Conservation (phyloP, 2,329 filamentous ascomycete species). For the Colletotrichum tabaci region DNA sequence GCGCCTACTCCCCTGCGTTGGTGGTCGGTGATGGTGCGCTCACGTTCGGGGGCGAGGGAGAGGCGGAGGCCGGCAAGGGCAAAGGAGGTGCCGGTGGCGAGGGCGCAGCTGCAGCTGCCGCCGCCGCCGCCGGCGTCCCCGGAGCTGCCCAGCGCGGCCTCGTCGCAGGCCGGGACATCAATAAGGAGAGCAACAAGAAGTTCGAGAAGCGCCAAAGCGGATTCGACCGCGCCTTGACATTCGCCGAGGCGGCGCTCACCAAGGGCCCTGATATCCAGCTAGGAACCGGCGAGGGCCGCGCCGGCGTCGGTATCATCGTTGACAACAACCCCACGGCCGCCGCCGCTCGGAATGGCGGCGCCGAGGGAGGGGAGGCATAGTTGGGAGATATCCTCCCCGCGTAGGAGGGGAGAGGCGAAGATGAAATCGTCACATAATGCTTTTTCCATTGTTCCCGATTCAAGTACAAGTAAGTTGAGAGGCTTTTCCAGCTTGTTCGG, state of each 20-base stretch:
- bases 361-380: constrained; percentile 6
- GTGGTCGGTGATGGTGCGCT: constrained; percentile 61
- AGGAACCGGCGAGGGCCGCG: constrained; percentile 55
- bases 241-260: constrained; percentile 56
- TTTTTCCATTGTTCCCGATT: constrained; percentile 17
- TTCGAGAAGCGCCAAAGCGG: constrained; percentile 56
- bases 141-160: constrained; percentile 11
- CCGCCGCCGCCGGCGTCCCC: constrained; percentile 6
- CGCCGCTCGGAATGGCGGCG: constrained; percentile 45
- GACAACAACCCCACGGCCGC: constrained; percentile 49
- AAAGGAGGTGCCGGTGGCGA: constrained; percentile 4
- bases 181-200: neutral
- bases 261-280: constrained; percentile 58
- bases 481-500: too few species aligned
- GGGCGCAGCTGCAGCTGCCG: constrained; percentile 32
- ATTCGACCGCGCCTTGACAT: constrained; percentile 58
- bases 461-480: constrained; percentile 33
- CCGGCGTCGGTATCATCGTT: constrained; percentile 58
- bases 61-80: constrained; percentile 36
- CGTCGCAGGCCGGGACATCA: neutral
- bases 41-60: constrained; percentile 55
- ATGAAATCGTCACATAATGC: constrained; percentile 19
- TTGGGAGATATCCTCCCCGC: neutral
- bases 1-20: constrained; percentile 53
- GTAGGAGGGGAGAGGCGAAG: neutral